Conservation (phyloP, 306 rosid species). For the Cotoneaster glaucophyllus region DNA sequence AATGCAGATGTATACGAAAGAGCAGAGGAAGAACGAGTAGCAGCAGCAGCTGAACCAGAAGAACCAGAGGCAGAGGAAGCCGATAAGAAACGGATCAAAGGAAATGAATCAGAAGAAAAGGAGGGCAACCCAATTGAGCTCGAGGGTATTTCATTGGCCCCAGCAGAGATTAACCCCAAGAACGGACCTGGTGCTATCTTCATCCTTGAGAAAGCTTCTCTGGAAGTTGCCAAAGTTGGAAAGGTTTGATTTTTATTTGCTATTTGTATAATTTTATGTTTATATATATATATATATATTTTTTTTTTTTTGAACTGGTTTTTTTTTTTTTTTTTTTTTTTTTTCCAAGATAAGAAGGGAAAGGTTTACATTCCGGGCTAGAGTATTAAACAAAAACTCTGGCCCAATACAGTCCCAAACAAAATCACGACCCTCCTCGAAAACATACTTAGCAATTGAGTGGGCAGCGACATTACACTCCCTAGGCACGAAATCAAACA, state of each 20-base stretch:
- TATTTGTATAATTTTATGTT: not conserved
- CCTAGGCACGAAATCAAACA: too few relatives aligned
- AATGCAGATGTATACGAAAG: slow-evolving; percentile 28
- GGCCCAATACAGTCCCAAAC: too few relatives aligned
- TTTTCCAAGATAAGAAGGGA: too few relatives aligned
- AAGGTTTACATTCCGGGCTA: too few relatives aligned
- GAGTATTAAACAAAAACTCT: too few relatives aligned
- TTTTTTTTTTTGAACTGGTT: not conserved
- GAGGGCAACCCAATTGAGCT: slow-evolving; percentile 19
- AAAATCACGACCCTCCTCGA: too few relatives aligned
- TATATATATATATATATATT: too few relatives aligned
- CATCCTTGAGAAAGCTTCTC: slow-evolving; percentile 77
- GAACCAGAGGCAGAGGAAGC: slow-evolving; percentile 9
- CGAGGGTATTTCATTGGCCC: slow-evolving; percentile 49
- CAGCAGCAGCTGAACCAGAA: not conserved
- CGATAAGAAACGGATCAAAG: slow-evolving; percentile 5
- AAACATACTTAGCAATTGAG: too few relatives aligned
- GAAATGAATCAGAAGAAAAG: slow-evolving; percentile 4
- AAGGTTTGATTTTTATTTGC: slow-evolving; percentile 34
- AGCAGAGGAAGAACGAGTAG: slow-evolving; percentile 27
- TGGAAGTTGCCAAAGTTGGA: slow-evolving; percentile 86
- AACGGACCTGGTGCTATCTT: slow-evolving; percentile 45
- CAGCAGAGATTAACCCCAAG: slow-evolving; percentile 14
- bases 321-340: not conserved
- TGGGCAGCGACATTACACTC: too few relatives aligned